A percentile compares a stretch with the other conserved stretches of the same genome.
Conservation (phyloP, 805 yeast species). For the Lachancea lanzarotensis region DNA sequence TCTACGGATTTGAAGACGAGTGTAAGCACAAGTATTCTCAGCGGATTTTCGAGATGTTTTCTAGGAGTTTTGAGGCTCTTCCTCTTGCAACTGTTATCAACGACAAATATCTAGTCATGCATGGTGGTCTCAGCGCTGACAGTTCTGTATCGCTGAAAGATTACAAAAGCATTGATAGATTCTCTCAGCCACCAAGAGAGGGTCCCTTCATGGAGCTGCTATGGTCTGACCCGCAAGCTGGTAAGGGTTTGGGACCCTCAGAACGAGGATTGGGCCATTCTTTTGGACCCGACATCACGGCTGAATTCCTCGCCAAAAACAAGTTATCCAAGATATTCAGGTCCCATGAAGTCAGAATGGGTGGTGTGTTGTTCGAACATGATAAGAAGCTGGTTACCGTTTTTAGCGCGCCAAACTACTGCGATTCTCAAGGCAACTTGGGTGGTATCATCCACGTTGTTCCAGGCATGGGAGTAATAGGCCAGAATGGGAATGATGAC, state of each 20-base stretch:
- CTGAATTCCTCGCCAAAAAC: conserved; percentile 64
- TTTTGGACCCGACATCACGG: conserved; percentile 94
- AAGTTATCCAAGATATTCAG: conserved; percentile 73
- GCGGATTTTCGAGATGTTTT: conserved; percentile 70
- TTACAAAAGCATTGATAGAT: conserved; percentile 63
- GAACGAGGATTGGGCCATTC: conserved; percentile 95
- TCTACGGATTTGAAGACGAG: conserved; percentile 95
- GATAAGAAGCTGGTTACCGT: conserved; percentile 82
- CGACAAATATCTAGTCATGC: conserved; percentile 77
- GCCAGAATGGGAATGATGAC: conserved; percentile 39
- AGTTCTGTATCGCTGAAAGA: conserved; percentile 68
- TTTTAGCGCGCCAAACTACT: conserved; percentile 97
- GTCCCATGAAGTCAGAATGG: conserved; percentile 93
- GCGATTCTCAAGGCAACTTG: conserved; percentile 84
- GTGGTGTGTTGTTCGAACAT: conserved; percentile 85
- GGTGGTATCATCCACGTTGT: conserved; percentile 82
- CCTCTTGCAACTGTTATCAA: conserved; percentile 84
- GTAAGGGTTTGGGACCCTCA: conserved; percentile 74
- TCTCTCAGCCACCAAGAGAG: conserved; percentile 80
- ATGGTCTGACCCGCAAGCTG: conserved; percentile 93
- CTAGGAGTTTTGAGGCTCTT: conserved; percentile 77
- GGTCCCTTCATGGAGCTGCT: conserved; percentile 94
- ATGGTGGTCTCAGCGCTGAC: conserved; percentile 88
- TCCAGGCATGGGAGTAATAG: conserved; percentile 32
- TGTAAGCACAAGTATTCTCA: conserved; percentile 85